phyloP scores from a whole-genome alignment of 176 grass and related monocot genomes.

The Musa schizocarpa region DNA sequence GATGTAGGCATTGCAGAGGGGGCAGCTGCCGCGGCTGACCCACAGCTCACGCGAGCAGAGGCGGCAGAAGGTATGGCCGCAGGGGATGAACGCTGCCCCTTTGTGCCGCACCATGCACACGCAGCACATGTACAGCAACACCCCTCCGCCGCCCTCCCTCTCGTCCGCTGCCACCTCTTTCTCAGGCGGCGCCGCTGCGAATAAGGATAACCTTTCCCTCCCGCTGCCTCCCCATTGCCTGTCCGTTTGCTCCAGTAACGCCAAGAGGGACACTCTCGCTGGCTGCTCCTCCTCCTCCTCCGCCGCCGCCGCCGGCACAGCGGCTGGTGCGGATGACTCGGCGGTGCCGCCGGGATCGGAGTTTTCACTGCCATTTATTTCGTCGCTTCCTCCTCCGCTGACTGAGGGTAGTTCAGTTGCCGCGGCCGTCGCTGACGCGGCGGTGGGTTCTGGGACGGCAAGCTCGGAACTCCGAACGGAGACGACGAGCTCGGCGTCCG shows the following conservation, averaged over 20 bases:
- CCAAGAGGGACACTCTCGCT: slow-evolving; percentile 57
- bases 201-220: background rate
- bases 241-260: slow-evolving; percentile 62
- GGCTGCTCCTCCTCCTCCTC: slow-evolving; percentile 19
- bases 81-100: slow-evolving; percentile 15
- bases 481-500: slow-evolving; percentile 14
- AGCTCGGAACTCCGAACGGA: background rate
- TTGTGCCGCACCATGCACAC: slow-evolving; percentile 19
- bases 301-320: background rate
- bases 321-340: background rate
- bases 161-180: background rate
- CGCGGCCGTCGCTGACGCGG: background rate
- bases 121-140: background rate
- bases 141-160: slow-evolving; percentile 5
- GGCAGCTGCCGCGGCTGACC: slow-evolving; percentile 15
- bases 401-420: background rate
- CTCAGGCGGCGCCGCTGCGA: background rate
- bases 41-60: slow-evolving; percentile 16
- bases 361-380: background rate
- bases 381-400: background rate
- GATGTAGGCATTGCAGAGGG: slow-evolving; percentile 11
- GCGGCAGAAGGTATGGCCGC: slow-evolving; percentile 17
- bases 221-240: slow-evolving; percentile 38
- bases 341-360: background rate
- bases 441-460: background rate